These are phyloP conservation scores for Persicaria tinctoria DNA, from an alignment of 148 eudicot genomes.

Conservation along the genomic window DNA sequence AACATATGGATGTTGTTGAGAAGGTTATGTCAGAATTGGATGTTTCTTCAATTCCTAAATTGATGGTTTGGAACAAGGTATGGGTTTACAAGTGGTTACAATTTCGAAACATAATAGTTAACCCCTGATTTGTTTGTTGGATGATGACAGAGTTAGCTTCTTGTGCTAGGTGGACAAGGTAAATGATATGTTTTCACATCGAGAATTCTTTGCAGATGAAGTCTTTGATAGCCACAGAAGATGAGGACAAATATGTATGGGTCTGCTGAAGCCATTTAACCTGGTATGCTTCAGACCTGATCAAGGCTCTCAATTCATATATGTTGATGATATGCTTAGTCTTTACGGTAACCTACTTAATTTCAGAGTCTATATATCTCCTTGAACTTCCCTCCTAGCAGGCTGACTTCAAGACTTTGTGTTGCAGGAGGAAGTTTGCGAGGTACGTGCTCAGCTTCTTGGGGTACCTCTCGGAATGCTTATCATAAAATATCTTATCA, in stretches of 20 bases:
- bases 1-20: too few species aligned
- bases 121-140: background rate
- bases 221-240: too few species aligned
- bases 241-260: too few species aligned
- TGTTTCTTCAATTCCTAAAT: slow-evolving; percentile 61
- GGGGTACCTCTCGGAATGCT: slow-evolving; percentile 79
- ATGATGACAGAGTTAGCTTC: background rate
- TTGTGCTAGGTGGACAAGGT: slow-evolving; percentile 68
- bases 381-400: too few species aligned
- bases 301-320: too few species aligned
- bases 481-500: slow-evolving; percentile 32
- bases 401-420: background rate
- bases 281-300: too few species aligned
- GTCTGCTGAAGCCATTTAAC: too few species aligned
- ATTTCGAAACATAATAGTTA: background rate
- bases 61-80: slow-evolving; percentile 95
- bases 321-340: too few species aligned
- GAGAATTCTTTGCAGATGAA: too few species aligned
- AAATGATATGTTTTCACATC: slow-evolving; percentile 21
- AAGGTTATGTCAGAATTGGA: too few species aligned
- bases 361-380: too few species aligned
- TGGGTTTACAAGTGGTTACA: background rate
- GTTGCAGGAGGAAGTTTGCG: slow-evolving; percentile 97
- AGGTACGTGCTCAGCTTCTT: slow-evolving; percentile 85
- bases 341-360: too few species aligned